phyloP scores from a whole-genome alignment of 495 filamentous ascomycete species.

The Hyaloscypha finlandica region DNA sequence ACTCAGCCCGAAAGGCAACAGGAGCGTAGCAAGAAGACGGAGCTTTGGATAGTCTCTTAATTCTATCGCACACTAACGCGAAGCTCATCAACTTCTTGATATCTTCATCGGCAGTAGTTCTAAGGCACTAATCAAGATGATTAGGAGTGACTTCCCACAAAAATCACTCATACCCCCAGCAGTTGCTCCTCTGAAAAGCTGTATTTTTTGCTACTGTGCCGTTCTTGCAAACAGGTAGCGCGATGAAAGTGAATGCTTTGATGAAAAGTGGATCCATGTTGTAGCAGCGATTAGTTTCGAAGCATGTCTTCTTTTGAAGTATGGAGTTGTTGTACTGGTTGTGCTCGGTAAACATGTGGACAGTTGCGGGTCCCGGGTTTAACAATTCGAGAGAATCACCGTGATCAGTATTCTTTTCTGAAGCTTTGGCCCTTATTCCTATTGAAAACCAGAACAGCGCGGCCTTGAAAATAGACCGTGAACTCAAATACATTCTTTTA shows the following conservation, averaged over 20 bases:
- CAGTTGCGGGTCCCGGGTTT: constrained; percentile 6
- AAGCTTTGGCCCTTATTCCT: not conserved
- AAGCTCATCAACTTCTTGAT: constrained; percentile 6
- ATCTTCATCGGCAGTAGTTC: constrained; percentile 4
- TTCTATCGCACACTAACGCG: constrained; percentile 5
- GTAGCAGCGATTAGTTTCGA: constrained; percentile 10
- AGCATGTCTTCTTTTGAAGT: not conserved
- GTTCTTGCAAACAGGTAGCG: constrained; percentile 9
- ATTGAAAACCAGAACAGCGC: not conserved
- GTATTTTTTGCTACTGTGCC: constrained; percentile 3
- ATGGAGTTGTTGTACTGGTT: not conserved
- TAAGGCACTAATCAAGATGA: constrained; percentile 14
- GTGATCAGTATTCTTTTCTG: not conserved
- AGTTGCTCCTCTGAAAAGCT: constrained; percentile 1
- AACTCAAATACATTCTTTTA: too few relatives aligned
- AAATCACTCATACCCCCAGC: constrained; percentile 7
- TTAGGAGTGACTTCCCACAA: constrained; percentile 7
- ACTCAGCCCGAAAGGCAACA: constrained; percentile 1
- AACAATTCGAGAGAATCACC: constrained; percentile 6
- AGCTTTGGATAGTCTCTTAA: not conserved
- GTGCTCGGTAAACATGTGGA: not conserved
- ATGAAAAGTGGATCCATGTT: not conserved
- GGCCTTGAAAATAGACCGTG: too few relatives aligned
- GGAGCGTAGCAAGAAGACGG: constrained; percentile 1
- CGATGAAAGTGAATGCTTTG: constrained; percentile 6